Evolutionary conservation across 805 yeast species (phyloP), one percentile per base, ranked within the genome.

Genomic region (Sungouiella blattae): DNA sequence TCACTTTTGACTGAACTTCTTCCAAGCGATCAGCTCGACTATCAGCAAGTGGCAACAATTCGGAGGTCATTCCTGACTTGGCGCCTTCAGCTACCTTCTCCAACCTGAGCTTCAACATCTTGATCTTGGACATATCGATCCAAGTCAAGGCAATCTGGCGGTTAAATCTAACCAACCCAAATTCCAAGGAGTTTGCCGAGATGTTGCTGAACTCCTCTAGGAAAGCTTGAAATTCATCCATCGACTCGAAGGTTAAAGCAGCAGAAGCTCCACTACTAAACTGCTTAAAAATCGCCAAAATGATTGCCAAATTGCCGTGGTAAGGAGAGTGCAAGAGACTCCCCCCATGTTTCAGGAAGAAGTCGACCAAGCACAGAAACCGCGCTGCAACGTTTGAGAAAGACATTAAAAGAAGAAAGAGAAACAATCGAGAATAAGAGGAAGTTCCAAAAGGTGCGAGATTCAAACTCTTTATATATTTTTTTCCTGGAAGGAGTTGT

Each of bases 311-410:
- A 8, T 42, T 35, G 2, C 50, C 50, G 1, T 40, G 30, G 33
- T 26, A 46, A 0, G 50, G 50, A 4, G 37, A 40, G 4, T 29
- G 37, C 16, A 46, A 41, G 5, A 46, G 39, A 3, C 39, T 26
- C 26, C 40, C 49, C 22, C 33, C 31, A 16, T 35, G 29, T 3
- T 18, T 16, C 11, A 22, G 28, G 17, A 39, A 11, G 28, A 44
- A 44, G 4, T 36, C 41, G n/a, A 44, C 28, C 15, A 44, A 37
- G 4, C 39, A 32, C 8, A 20, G 17, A 32, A 26, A 42, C 6
- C 30, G 26, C 13, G 21, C 31, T 20, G 9, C 9, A 9, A 20
- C 22, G 22, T 6, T 9, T n/a, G n/a, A n/a, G n/a, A n/a, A n/a
- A n/a, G n/a, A n/a, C n/a, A n/a, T n/a, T n/a, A n/a, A n/a, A n/a